Evolutionary conservation across 148 eudicot species (phyloP).

Genomic region (Drosera capensis): DNA sequence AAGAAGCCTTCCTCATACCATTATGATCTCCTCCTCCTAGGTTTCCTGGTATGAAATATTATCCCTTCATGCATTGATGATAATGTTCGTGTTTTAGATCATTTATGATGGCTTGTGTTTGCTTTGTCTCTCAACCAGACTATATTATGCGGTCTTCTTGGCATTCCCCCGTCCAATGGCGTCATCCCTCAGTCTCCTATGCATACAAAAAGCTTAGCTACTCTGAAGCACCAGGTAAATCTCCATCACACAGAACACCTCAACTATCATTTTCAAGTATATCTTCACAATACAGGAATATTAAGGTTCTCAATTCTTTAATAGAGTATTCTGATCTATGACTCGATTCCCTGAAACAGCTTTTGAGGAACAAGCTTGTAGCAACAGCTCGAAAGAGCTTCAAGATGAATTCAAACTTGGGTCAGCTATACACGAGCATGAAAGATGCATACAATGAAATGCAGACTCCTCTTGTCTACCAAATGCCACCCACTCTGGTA

Average conservation of each 20-base stretch:
- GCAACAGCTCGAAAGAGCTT: conserved; percentile 66
- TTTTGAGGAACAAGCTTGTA: conserved; percentile 75
- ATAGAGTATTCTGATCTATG: not conserved
- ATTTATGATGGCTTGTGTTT: not conserved
- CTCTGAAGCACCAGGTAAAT: conserved; percentile 88
- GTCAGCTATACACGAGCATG: conserved; percentile 64
- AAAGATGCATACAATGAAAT: conserved; percentile 76
- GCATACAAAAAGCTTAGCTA: conserved; percentile 98
- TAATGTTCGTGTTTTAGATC: not conserved
- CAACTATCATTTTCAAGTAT: not conserved
- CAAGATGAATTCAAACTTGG: conserved; percentile 54
- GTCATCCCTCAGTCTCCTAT: conserved; percentile 99
- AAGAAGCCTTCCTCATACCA: conserved; percentile 95
- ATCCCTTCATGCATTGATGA: not conserved
- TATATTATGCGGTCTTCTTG: conserved; percentile 77
- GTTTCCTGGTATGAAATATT: conserved; percentile 56
- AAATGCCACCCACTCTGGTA: conserved; percentile 72
- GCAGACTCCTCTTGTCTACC: conserved; percentile 93
- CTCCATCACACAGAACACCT: not conserved
- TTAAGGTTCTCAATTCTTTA: too few species aligned
- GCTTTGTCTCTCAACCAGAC: conserved; percentile 23
- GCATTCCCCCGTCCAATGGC: conserved; percentile 97
- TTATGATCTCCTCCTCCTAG: conserved; percentile 89
- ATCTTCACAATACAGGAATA: not conserved
- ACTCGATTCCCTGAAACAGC: conserved; percentile 31